These are phyloP conservation scores for Phyllosticta citriasiana DNA, from an alignment of 2,329 filamentous ascomycete genomes.

Conservation along the genomic window DNA sequence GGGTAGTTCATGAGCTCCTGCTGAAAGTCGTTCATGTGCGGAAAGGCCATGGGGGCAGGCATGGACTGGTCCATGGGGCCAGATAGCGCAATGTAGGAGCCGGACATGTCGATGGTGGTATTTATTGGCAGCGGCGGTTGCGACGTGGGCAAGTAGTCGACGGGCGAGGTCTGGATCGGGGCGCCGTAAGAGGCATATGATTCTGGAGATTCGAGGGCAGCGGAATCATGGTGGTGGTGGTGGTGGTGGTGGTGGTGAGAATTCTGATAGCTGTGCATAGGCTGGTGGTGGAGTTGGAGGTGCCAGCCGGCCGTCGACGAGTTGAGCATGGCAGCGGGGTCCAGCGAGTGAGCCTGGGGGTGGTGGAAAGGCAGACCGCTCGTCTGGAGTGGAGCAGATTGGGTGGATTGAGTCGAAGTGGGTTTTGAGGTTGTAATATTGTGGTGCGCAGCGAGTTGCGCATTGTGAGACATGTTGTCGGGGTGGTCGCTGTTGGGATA, in stretches of 20 bases:
- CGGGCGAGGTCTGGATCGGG: constrained; percentile 35
- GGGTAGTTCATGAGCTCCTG: constrained; percentile 50
- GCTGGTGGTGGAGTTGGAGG: constrained; percentile 24
- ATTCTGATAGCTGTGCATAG: constrained; percentile 19
- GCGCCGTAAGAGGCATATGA: constrained; percentile 23
- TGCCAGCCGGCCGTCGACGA: constrained; percentile 36
- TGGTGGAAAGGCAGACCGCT: constrained; percentile 20
- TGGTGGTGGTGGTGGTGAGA: constrained; percentile 21
- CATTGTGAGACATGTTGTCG: constrained; percentile 20
- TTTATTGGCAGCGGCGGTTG: constrained; percentile 17
- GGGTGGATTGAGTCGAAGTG: constrained; percentile 17
- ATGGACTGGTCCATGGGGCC: constrained; percentile 33
- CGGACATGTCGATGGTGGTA: constrained; percentile 29
- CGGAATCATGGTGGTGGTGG: constrained; percentile 22
- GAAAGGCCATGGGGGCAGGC: constrained; percentile 27
- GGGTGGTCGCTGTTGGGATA: constrained; percentile 24
- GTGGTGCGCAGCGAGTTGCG: constrained; percentile 12
- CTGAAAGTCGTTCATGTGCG: constrained; percentile 57
- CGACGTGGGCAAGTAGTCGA: constrained; percentile 37
- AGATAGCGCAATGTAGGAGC: constrained; percentile 30
- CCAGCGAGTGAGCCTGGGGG: constrained; percentile 23
- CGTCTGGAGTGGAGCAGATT: constrained; percentile 25
- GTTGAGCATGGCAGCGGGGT: constrained; percentile 23
- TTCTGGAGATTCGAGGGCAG: constrained; percentile 23
- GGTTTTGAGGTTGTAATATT: constrained; percentile 17